Percentiles rank a stretch among this genome's conserved stretches.
Conservation (phyloP, 495 filamentous ascomycete species). For the Cryomyces antarcticus region DNA sequence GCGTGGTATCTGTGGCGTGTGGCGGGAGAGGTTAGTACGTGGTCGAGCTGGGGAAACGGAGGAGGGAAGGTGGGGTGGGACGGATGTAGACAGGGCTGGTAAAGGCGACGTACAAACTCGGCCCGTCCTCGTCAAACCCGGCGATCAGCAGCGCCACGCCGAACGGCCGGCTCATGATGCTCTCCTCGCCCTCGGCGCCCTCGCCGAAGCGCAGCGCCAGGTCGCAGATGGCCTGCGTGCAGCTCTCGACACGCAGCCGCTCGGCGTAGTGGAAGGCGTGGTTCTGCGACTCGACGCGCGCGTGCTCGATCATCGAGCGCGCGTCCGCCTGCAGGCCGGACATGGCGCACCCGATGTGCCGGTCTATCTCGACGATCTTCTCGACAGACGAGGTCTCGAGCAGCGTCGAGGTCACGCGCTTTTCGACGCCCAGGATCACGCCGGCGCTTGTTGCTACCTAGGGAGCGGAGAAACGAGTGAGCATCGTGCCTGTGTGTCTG, state of each 20-base stretch:
- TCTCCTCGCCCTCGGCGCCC: conserved; percentile 93
- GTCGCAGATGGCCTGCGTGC: conserved; percentile 96
- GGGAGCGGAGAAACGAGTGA: background rate
- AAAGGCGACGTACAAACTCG: conserved; percentile 45
- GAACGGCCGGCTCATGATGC: conserved; percentile 92
- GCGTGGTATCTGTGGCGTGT: conserved; percentile 56
- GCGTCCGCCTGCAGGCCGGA: conserved; percentile 92
- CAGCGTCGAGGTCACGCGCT: conserved; percentile 91
- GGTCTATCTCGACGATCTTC: conserved; percentile 98
- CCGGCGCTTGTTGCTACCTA: conserved; percentile 79
- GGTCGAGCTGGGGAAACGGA: background rate
- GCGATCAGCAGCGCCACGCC: conserved; percentile 93
- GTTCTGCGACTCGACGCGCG: conserved; percentile 89
- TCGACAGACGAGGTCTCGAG: conserved; percentile 94
- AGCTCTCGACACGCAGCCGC: conserved; percentile 81
- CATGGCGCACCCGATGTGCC: conserved; percentile 98
- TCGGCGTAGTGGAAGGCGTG: conserved; percentile 96
- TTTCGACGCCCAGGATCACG: conserved; percentile 92
- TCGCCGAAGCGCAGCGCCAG: conserved; percentile 91
- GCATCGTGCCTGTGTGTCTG: background rate
- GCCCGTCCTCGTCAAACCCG: conserved; percentile 91
- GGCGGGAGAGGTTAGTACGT: background rate
- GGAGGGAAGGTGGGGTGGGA: too few relatives aligned
- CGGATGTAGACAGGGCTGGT: too few relatives aligned
- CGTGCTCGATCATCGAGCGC: conserved; percentile 89